Conservation (phyloP, 495 filamentous ascomycete species). For the Aspergillus cavernicola region DNA sequence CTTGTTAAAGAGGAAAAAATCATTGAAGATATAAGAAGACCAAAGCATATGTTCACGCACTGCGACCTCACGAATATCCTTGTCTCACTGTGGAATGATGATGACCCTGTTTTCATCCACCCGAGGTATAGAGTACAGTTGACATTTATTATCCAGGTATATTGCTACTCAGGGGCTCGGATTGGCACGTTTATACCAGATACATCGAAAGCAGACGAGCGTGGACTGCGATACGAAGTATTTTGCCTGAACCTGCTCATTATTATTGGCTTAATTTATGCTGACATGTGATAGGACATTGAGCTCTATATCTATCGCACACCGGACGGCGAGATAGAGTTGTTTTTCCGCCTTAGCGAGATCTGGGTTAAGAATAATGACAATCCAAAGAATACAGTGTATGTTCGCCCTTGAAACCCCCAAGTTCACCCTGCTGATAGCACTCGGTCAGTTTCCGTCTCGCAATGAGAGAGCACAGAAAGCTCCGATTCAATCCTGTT, state of each 20-base stretch:
- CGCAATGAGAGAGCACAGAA: slow-evolving; percentile 6
- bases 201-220: slow-evolving; percentile 7
- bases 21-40: slow-evolving; percentile 11
- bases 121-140: slow-evolving; percentile 8
- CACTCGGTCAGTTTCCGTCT: slow-evolving; percentile 1
- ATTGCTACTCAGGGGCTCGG: slow-evolving; percentile 4
- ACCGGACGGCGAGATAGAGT: slow-evolving; percentile 7
- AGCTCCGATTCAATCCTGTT: slow-evolving; percentile 7
- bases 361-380: slow-evolving; percentile 12
- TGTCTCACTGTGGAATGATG: slow-evolving; percentile 10
- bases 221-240: slow-evolving; percentile 12
- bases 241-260: background rate
- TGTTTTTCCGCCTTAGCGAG: slow-evolving; percentile 11
- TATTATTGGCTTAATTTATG: background rate
- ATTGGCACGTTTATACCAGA: slow-evolving; percentile 12
- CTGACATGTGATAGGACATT: slow-evolving; percentile 8
- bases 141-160: slow-evolving; percentile 3
- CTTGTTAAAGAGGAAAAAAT: slow-evolving; percentile 4
- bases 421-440: background rate
- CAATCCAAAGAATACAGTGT: slow-evolving; percentile 8
- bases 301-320: slow-evolving; percentile 9
- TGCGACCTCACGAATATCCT: slow-evolving; percentile 11
- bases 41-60: slow-evolving; percentile 8
- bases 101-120: slow-evolving; percentile 8
- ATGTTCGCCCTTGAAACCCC: background rate